phyloP scores from a whole-genome alignment of 2,329 filamentous ascomycete genomes.

The Epichloe festucae region DNA sequence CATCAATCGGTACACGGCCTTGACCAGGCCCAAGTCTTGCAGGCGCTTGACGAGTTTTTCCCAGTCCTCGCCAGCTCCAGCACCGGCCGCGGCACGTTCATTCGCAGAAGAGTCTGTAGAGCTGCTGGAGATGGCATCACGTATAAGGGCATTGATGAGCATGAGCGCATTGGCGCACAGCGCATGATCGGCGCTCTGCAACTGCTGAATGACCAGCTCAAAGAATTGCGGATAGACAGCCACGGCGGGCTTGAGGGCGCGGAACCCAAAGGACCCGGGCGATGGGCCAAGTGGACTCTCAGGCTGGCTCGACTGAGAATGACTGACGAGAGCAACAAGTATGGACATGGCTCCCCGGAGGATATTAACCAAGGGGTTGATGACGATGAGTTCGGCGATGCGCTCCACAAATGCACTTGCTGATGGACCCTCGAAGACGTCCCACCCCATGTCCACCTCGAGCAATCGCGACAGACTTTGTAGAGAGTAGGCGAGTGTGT shows the following conservation, averaged over 20 bases:
- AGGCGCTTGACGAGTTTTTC: slow-evolving; percentile 87
- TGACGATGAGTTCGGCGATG: slow-evolving; percentile 87
- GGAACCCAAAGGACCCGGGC: slow-evolving; percentile 63
- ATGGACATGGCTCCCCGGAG: slow-evolving; percentile 94
- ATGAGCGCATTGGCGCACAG: slow-evolving; percentile 92
- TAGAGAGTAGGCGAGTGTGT: slow-evolving; percentile 89
- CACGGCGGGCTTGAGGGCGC: slow-evolving; percentile 81
- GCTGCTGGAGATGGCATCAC: slow-evolving; percentile 75
- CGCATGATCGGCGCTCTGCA: slow-evolving; percentile 89
- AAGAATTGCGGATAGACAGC: slow-evolving; percentile 88
- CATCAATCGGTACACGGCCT: slow-evolving; percentile 85
- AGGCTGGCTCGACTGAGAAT: slow-evolving; percentile 50
- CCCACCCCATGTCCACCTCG: slow-evolving; percentile 97
- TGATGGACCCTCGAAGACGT: slow-evolving; percentile 55
- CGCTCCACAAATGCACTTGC: slow-evolving; percentile 56
- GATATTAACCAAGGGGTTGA: slow-evolving; percentile 92
- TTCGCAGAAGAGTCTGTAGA: slow-evolving; percentile 28
- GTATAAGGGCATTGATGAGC: slow-evolving; percentile 87
- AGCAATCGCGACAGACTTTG: slow-evolving; percentile 78
- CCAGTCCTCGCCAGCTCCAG: slow-evolving; percentile 54
- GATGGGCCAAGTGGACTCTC: slow-evolving; percentile 27
- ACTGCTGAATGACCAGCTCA: slow-evolving; percentile 79
- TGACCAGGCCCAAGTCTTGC: slow-evolving; percentile 86
- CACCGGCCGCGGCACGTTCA: slow-evolving; percentile 12
- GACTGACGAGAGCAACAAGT: slow-evolving; percentile 80